Base-by-base conservation (phyloP, 2,329 filamentous ascomycete species). In the Periconia sp. region DNA sequence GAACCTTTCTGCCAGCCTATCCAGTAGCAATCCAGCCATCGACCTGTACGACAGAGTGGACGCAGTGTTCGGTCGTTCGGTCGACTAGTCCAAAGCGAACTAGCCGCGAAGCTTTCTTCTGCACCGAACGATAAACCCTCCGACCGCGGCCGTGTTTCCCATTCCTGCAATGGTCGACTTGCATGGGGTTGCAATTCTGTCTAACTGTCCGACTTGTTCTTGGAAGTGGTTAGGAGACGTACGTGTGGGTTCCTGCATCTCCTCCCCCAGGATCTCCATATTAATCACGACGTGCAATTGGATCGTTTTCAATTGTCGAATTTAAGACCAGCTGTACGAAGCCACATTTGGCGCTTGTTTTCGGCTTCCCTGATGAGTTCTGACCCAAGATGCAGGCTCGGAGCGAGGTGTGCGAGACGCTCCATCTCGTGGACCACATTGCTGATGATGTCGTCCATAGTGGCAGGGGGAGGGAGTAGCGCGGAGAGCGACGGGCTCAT, bases 341-440 rank as follows among this genome's bases (percentile, higher is more conserved):
- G 76, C 73, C 85, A 85, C 56, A 83, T 80, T 64, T 87, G 85
- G 61, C 90, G 80, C 60, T 89, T 83, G 63, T 86, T 83, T 70
- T 78, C 90, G 8, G 90, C 90, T 70, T 93, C 90, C 53, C 88
- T 85, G 66, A 93, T 84, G 55, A 93, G 91, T 67, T 93, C 90
- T 19, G 88, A 86, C n/a, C 87, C 87, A 47, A 93, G 78, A 60
- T 82, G 84, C 31, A 93, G 77, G 65, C 89, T 92, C 6, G 90
- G 90, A 2, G 90, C 89, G 31, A 94, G 78, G 60, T 88, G 83
- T 0, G 88, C 84, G 69, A 91, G 89, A 60, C 85, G 82, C 69
- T 90, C 87, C 55, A 92, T 85, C 67, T 93, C 90, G 55, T 85
- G 78, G 44, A 92, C 84, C 45, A 93, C 89, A 53, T 90, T 85